phyloP scores from a whole-genome alignment of 2,329 filamentous ascomycete genomes.

The Tolypocladium ovalisporum region DNA sequence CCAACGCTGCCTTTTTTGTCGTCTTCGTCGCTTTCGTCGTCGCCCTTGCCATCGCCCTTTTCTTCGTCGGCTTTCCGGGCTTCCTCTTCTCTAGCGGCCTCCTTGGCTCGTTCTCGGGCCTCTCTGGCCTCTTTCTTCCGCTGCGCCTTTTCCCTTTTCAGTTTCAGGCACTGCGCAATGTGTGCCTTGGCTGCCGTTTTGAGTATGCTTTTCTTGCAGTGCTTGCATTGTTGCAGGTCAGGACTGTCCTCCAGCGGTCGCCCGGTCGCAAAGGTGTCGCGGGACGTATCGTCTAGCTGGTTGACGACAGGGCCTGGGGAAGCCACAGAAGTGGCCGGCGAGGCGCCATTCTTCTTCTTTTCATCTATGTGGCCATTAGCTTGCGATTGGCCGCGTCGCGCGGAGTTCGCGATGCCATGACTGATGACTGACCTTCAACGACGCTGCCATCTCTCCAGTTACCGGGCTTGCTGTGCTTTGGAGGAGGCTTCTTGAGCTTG shows the following conservation, averaged over 20 bases:
- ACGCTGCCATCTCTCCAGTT: constrained; percentile 62
- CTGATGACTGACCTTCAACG: constrained; percentile 40
- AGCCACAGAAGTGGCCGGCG: constrained; percentile 28
- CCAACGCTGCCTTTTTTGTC: constrained; percentile 31
- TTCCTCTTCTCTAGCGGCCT: constrained; percentile 47
- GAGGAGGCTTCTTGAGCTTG: constrained; percentile 51
- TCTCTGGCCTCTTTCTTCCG: constrained; percentile 67
- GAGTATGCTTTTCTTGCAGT: constrained; percentile 83
- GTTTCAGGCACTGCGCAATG: constrained; percentile 70
- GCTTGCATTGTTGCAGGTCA: constrained; percentile 79
- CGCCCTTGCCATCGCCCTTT: constrained; percentile 36
- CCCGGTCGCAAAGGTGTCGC: constrained; percentile 71
- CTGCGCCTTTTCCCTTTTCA: constrained; percentile 74
- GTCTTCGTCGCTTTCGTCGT: constrained; percentile 35
- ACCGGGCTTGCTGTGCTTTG: constrained; percentile 54
- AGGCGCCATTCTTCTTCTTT: constrained; percentile 40
- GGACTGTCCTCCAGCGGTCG: constrained; percentile 70
- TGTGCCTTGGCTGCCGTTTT: constrained; percentile 67
- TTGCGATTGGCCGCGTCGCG: background rate
- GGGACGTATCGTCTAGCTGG: constrained; percentile 63
- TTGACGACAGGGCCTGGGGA: constrained; percentile 49
- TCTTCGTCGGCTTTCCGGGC: constrained; percentile 39
- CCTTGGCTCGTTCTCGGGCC: constrained; percentile 54
- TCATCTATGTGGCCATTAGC: constrained; percentile 27
- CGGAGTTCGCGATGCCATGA: background rate